Conservation (phyloP, 129 eudicot species). For the Logfia minima region DNA sequence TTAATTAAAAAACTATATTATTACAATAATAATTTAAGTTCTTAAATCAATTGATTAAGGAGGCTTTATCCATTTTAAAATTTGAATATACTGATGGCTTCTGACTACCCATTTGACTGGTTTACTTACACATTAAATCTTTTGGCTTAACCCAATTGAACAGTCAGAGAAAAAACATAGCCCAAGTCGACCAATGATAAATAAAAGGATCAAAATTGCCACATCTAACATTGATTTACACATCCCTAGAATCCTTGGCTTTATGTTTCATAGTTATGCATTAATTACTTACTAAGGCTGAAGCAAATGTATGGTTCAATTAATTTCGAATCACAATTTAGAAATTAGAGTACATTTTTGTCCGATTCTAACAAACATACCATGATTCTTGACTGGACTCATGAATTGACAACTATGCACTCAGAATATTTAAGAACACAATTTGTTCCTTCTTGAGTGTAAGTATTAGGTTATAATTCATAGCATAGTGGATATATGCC, state of each 20-base stretch:
- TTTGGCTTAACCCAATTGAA: neutral
- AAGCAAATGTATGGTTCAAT: constrained; percentile 8
- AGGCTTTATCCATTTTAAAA: neutral
- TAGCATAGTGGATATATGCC: neutral
- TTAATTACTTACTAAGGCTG: neutral
- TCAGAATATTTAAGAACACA: neutral
- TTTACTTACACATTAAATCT: neutral
- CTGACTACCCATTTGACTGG: neutral
- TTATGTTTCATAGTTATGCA: neutral
- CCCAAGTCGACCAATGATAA: neutral
- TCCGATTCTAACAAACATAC: neutral
- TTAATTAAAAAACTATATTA: neutral
- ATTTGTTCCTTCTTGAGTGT: neutral
- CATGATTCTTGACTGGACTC: neutral
- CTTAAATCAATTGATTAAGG: neutral
- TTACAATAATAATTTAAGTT: neutral
- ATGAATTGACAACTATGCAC: neutral
- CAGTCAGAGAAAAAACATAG: neutral
- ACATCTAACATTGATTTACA: neutral
- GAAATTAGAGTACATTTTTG: neutral
- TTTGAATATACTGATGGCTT: neutral
- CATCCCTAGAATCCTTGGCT: neutral
- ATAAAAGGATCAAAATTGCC: neutral
- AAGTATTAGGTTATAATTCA: neutral
- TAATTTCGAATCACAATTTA: neutral